Conservation (phyloP, 2,329 filamentous ascomycete species). For the Ophiostoma pallidulum region DNA sequence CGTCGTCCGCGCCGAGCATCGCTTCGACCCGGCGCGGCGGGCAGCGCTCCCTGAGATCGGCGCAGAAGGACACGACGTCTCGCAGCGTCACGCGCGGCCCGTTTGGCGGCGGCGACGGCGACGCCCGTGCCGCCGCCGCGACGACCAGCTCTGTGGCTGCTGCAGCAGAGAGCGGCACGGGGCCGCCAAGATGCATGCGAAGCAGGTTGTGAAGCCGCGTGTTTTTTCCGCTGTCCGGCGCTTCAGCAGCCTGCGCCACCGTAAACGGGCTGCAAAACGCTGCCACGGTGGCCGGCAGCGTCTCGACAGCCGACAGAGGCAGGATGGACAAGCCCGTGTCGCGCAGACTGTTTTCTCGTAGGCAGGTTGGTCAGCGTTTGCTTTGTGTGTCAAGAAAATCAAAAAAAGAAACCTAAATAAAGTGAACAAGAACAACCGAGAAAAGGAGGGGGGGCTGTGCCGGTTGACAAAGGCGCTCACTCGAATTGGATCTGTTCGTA, state of each 20-base stretch:
- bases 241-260: background rate
- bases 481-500: conserved; percentile 32
- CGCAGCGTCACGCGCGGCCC: background rate
- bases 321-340: conserved; percentile 31
- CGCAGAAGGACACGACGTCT: background rate
- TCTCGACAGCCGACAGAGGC: conserved; percentile 29
- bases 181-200: conserved; percentile 1
- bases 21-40: background rate
- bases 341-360: conserved; percentile 29
- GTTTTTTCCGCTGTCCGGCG: background rate
- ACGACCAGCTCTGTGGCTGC: background rate
- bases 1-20: background rate
- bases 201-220: background rate
- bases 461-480: conserved; percentile 23
- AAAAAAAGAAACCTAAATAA: no score
- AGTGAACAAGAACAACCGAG: no score
- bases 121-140: background rate
- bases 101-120: background rate
- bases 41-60: background rate
- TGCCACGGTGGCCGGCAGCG: conserved; percentile 30
- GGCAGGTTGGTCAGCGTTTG: no score
- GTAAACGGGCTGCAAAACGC: conserved; percentile 27
- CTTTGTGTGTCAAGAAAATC: no score
- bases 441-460: no score
- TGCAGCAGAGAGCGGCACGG: background rate